Evolutionary conservation across 768 basidiomycete species (phyloP).

Genomic region (Strobilomyces echinocephalus): DNA sequence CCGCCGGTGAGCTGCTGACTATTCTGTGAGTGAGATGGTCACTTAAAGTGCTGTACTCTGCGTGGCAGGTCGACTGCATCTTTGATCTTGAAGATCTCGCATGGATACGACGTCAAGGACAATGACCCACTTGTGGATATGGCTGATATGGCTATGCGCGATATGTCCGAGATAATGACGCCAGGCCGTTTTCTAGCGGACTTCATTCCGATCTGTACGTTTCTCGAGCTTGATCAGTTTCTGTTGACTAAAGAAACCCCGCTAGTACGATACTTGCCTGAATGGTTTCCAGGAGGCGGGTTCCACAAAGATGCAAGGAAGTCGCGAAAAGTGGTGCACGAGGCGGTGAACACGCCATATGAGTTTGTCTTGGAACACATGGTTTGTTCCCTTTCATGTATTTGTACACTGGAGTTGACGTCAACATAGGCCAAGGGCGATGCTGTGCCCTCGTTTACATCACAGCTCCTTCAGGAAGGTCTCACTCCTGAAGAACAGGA

Average conservation of each 20-base stretch:
- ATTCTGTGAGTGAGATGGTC: too few species aligned
- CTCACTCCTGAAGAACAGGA: constrained; percentile 10
- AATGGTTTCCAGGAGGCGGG: constrained; percentile 21
- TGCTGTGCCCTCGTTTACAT: constrained; percentile 13
- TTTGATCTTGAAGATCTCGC: constrained; percentile 31
- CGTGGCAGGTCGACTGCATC: constrained; percentile 18
- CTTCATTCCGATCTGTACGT: constrained; percentile 6
- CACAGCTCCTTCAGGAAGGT: constrained; percentile 7
- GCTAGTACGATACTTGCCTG: constrained; percentile 15
- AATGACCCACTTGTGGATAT: constrained; percentile 31
- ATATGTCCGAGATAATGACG: too few species aligned
- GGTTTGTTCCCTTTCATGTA: constrained; percentile 4
- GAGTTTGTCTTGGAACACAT: constrained; percentile 11
- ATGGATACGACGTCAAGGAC: constrained; percentile 33
- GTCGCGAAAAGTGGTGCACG: constrained; percentile 2
- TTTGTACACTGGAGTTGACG: neutral
- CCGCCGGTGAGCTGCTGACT: neutral
- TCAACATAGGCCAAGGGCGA: constrained; percentile 5
- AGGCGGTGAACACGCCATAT: constrained; percentile 1
- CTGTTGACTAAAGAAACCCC: neutral
- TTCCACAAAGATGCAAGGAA: constrained; percentile 12
- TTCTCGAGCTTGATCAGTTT: neutral
- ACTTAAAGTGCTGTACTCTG: neutral
- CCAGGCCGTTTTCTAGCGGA: constrained; percentile 4
- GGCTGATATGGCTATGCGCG: constrained; percentile 13